A percentile compares a stretch with the other conserved stretches of the same genome.
These are phyloP conservation scores for Ceratocystis eucalypticola DNA, from an alignment of 2,329 filamentous ascomycete genomes.

Conservation along the genomic window DNA sequence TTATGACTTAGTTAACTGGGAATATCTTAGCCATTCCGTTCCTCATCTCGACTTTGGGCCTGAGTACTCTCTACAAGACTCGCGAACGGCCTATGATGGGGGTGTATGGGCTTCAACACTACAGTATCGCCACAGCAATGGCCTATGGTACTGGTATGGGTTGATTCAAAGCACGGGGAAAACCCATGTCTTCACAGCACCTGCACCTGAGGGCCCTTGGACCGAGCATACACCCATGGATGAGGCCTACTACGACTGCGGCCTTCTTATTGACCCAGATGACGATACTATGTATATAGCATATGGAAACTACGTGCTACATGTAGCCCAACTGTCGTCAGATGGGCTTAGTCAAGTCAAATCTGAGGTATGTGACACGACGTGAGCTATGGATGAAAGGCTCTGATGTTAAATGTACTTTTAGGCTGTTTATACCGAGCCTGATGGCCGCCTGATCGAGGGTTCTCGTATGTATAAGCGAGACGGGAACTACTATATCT, in stretches of 20 bases:
- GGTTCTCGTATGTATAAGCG: conserved; percentile 33
- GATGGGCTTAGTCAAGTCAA: conserved; percentile 29
- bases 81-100: conserved; percentile 20
- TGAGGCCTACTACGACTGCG: conserved; percentile 39
- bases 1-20: conserved; percentile 26
- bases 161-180: conserved; percentile 21
- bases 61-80: conserved; percentile 8
- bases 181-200: conserved; percentile 23
- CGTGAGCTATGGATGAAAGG: conserved; percentile 22
- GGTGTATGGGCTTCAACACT: conserved; percentile 14
- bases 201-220: conserved; percentile 22
- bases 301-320: conserved; percentile 32
- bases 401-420: conserved; percentile 21
- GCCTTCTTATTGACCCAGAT: conserved; percentile 44
- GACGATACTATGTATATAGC: conserved; percentile 39
- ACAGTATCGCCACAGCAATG: conserved; percentile 14
- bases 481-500: conserved; percentile 33
- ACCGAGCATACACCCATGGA: conserved; percentile 22
- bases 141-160: conserved; percentile 21
- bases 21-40: conserved; percentile 22
- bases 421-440: conserved; percentile 21
- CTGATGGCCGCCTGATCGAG: conserved; percentile 23
- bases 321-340: conserved; percentile 35
- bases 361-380: conserved; percentile 21
- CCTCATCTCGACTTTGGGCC: not conserved